Evolutionary conservation across 305 asterid genomes (phyloP).

Genomic region (Fraxinus floribunda): DNA sequence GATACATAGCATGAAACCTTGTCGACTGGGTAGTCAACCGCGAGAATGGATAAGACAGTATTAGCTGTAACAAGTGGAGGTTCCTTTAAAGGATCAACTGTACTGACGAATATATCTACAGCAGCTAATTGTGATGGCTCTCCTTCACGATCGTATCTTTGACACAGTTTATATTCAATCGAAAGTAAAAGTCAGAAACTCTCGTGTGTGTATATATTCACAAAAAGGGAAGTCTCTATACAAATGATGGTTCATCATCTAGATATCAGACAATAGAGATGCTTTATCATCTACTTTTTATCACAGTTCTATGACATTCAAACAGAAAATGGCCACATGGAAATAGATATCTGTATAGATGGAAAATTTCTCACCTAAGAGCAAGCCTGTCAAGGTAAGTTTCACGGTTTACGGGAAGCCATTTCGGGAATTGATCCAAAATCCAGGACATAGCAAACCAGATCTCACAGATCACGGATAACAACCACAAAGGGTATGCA

Average conservation of each 20-base stretch:
- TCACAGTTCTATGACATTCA: background rate
- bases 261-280: background rate
- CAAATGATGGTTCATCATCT: background rate
- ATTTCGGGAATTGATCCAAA: constrained; percentile 98
- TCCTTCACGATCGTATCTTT: constrained; percentile 96
- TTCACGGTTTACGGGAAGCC: constrained; percentile 98
- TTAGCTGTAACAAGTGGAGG: constrained; percentile 99
- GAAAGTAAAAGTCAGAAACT: constrained; percentile 16
- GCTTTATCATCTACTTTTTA: background rate
- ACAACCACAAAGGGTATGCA: constrained; percentile 87
- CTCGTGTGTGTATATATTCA: constrained; percentile 1
- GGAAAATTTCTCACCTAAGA: constrained; percentile 58
- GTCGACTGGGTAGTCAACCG: constrained; percentile 98
- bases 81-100: constrained; percentile 98
- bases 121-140: constrained; percentile 99
- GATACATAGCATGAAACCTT: constrained; percentile 97
- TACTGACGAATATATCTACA: constrained; percentile 99
- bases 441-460: constrained; percentile 99
- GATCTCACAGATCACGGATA: constrained; percentile 96
- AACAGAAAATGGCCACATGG: background rate
- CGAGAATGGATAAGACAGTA: constrained; percentile 91
- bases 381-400: constrained; percentile 99
- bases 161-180: constrained; percentile 22
- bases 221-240: constrained; percentile 3
- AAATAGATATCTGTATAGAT: background rate